Conservation (phyloP, 257 asterid genomes). For the Petunia secreta region DNA sequence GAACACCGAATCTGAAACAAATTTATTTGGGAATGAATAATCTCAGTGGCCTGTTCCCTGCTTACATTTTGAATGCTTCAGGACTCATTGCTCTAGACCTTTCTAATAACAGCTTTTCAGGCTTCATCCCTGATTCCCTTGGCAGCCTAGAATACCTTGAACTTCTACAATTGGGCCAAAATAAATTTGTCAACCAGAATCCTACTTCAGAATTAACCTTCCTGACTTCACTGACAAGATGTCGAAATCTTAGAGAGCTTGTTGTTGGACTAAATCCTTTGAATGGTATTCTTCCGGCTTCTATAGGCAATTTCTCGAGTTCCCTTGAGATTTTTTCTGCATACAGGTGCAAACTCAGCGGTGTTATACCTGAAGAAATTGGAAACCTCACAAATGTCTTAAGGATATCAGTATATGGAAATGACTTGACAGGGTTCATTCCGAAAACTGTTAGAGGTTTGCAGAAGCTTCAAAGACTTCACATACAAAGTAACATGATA, state of each 20-base stretch:
- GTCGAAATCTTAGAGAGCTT: not conserved
- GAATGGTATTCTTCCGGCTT: conserved; percentile 24
- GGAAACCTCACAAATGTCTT: conserved; percentile 28
- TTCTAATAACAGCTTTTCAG: conserved; percentile 28
- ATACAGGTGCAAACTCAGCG: not conserved
- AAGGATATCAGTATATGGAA: no score
- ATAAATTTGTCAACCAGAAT: not conserved
- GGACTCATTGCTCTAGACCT: conserved; percentile 19
- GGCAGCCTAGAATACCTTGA: conserved; percentile 36
- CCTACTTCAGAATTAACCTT: not conserved
- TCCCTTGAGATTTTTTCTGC: not conserved
- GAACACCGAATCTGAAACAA: conserved; percentile 14
- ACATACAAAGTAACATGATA: no score
- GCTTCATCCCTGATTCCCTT: conserved; percentile 39
- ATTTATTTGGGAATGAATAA: no score
- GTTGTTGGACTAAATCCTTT: not conserved
- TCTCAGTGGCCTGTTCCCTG: conserved; percentile 33
- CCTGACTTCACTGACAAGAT: conserved; percentile 12
- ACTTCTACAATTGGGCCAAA: conserved; percentile 10
- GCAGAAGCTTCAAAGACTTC: no score
- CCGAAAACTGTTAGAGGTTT: no score
- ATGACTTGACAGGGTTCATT: no score
- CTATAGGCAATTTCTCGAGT: conserved; percentile 40
- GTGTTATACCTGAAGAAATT: conserved; percentile 35
- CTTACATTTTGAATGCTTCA: conserved; percentile 30